phyloP scores from a whole-genome alignment of 73 alveolate species.

The Uronychia setigera region DNA sequence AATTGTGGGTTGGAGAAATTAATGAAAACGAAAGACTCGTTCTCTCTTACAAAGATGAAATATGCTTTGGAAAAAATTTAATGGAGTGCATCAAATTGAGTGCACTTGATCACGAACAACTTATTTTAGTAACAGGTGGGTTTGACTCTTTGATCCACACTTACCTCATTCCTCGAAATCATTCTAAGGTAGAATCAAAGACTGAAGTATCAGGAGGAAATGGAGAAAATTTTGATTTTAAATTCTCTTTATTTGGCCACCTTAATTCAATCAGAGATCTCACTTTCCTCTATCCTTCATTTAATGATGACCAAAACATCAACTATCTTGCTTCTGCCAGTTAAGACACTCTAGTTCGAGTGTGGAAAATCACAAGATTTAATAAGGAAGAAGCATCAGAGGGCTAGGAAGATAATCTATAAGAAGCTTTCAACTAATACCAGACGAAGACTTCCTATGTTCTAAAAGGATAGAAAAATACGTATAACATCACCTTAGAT shows the following conservation, averaged over 20 bases:
- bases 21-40: neutral
- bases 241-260: conserved; percentile 82
- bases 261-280: conserved; percentile 80
- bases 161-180: conserved; percentile 64
- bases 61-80: conserved; percentile 76
- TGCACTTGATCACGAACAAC: conserved; percentile 63
- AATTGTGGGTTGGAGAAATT: conserved; percentile 33
- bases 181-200: conserved; percentile 45
- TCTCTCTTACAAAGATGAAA: conserved; percentile 13
- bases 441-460: conserved; percentile 83
- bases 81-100: conserved; percentile 74
- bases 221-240: conserved; percentile 44
- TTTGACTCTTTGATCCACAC: conserved; percentile 77
- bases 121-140: conserved; percentile 83
- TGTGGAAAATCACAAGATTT: conserved; percentile 69
- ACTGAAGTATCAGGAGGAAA: conserved; percentile 9
- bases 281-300: conserved; percentile 54
- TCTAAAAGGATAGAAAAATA: conserved; percentile 59
- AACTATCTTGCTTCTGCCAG: conserved; percentile 73
- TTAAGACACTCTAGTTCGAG: conserved; percentile 75
- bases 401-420: conserved; percentile 15
- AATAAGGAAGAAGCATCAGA: conserved; percentile 31
- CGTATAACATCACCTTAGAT: conserved; percentile 82
- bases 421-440: conserved; percentile 46
- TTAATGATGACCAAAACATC: conserved; percentile 53